Base-by-base conservation (phyloP, 108 stramenopile species). In the Nitzschia sp. region DNA sequence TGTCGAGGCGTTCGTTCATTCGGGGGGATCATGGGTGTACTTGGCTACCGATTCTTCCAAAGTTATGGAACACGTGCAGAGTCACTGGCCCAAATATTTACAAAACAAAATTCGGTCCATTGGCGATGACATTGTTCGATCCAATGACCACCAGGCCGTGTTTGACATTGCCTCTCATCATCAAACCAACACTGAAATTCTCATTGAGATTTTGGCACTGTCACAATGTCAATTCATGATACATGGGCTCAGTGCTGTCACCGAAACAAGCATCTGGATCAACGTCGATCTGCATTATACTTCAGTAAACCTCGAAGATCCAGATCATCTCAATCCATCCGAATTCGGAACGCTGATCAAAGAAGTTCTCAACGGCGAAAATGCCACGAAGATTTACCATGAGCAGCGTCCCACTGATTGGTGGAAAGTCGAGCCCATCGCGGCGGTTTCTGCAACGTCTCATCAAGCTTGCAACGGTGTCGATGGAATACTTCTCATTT, bases 241-340 rank as follows among this genome's bases (percentile, higher is more conserved):
- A 18, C 85, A 86, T 57, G 85, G 85, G n/a, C 59, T 79, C 2
- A 77, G 75, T 48, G 81, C 85, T 19, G 64, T 86, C 28, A 77
- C 81, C 8, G 85, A 86, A 59, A 62, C 78, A 13, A 70, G 66
- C 25, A 56, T 86, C 13, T 86, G 82, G 78, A 59, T 86, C 55
- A 86, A 86, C 31, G 27, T 72, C 13, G 76, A 68, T 30, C 38
- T 86, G 46, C 75, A 75, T 27, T 27, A 69, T 28, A 62, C 56
- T 13, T 80, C 78, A 19, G 76, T 86, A 24, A 77, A 82, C 67
- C 32, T 86, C 36, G 85, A 85, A 71, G 77, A 85, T 59, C 67
- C 72, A 0, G 68, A 80, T 27, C 72, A 59, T 57, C 13, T 59
- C 11, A 38, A 42, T 27, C 46, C 59, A 30, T 2, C 27, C 1